Evolutionary conservation across 2,329 filamentous ascomycete species (phyloP).

Genomic region (Claviceps capensis): DNA sequence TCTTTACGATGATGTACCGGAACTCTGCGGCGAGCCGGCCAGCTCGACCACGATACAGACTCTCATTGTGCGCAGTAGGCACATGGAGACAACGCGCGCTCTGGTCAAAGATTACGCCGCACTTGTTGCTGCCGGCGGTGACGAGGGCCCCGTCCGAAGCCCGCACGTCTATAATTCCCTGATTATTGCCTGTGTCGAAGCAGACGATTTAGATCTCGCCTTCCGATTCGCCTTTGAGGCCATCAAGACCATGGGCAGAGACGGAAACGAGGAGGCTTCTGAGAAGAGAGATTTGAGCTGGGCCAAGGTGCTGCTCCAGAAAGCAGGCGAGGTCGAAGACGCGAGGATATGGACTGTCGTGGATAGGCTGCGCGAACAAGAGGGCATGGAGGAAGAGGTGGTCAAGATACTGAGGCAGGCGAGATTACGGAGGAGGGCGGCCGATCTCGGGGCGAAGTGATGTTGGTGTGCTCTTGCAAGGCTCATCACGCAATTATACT

Average conservation of each 20-base stretch:
- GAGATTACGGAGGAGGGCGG: slow-evolving; percentile 10
- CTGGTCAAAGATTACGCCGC: slow-evolving; percentile 19
- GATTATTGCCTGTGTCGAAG: slow-evolving; percentile 16
- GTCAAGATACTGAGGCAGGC: slow-evolving; percentile 13
- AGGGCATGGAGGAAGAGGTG: slow-evolving; percentile 10
- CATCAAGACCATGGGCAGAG: neutral
- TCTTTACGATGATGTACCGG: slow-evolving; percentile 17
- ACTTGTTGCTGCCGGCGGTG: slow-evolving; percentile 8
- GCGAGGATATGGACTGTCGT: slow-evolving; percentile 19
- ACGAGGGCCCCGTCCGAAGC: slow-evolving; percentile 7
- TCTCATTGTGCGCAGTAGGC: slow-evolving; percentile 17
- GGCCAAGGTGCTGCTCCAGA: slow-evolving; percentile 15
- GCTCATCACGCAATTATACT: too few species aligned
- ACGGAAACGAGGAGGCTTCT: neutral
- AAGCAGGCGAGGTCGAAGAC: slow-evolving; percentile 17
- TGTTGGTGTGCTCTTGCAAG: too few species aligned
- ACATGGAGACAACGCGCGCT: slow-evolving; percentile 11
- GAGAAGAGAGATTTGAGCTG: slow-evolving; percentile 11
- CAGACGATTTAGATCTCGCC: slow-evolving; percentile 19
- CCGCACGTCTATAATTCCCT: slow-evolving; percentile 13
- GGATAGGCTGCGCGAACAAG: slow-evolving; percentile 14
- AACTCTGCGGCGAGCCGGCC: slow-evolving; percentile 16
- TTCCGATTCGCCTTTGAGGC: slow-evolving; percentile 17
- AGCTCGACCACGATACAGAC: slow-evolving; percentile 15
- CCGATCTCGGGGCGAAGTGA: neutral